Evolutionary conservation across 164 flowering plant genomes (phyloP), one percentile per base, ranked within the genome.

Genomic region (Vitis riparia): DNA sequence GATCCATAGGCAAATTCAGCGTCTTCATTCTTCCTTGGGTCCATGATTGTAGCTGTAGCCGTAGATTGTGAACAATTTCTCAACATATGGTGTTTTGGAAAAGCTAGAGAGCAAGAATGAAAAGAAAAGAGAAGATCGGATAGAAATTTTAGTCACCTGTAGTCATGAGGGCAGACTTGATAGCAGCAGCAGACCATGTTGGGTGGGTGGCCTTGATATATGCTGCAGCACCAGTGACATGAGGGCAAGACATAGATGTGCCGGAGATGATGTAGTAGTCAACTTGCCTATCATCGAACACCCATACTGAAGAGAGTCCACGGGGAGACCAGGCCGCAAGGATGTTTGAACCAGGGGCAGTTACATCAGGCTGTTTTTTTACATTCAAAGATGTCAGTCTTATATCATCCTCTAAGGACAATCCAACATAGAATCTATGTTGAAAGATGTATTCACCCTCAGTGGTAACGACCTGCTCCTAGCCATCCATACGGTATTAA

Each of bases 1-100:
- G 81, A 71, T 11, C 81, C 75, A 37, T 78, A 74, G 8, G 78
- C 72, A 44, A 78, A 78, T 60, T 74, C 73, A 13, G 29, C 27
- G 23, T 73, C 75, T 3, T 65, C 63, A 16, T 65, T 51, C 68
- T 65, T 75, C 12, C 14, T 78, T 51, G 75, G 73, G 51, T 65
- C 73, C 81, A 78, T 68, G 23, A 11, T 15, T 5, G 23, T 65
- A 16, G 15, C 12, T 37, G 7, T 37, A 37, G 44, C 44, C 5
- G 7, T 37, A 37, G 44, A 37, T 37, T 37, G 44, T 37, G 44
- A 37, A 23, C 27, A 23, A 23, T 23, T 23, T 23, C 27, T 23
- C 27, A 2, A 3, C 44, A 23, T 1, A 23, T 23, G 27, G 27
- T 23, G 27, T 23, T 23, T 23, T 23, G 27, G 27, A 23, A 23